Evolutionary conservation across 441 rosid genomes (phyloP), one percentile per base, ranked within the genome.

Genomic region (Euphorbia neoarborescens): DNA sequence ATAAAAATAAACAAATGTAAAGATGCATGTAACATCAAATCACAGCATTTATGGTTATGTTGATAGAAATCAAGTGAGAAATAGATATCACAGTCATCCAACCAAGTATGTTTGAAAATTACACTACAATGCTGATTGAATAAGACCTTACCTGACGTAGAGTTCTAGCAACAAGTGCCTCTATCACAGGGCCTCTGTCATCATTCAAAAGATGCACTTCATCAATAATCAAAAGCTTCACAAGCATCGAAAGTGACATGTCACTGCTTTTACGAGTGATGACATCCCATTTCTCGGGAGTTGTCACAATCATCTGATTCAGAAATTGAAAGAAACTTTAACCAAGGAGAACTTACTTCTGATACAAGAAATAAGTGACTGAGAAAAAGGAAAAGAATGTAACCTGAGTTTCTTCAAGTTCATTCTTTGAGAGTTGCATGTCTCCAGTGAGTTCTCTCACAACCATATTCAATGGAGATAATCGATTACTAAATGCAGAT

Each of bases 211-310:
- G 98, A 85, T 94, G 98, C 67, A 94, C 98, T 83, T 94, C 98
- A 76, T 94, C 98, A 74, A 94, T 94, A 68, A 94, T 94, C 76
- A 94, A 85, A 78, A 94, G 96, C 83, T 94, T 94, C 81, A 94
- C 97, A 70, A 94, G 86, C 96, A 91, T 87, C 75, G 97, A 94
- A 79, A 94, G 88, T 53, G 98, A 84, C 98, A 94, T 94, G 76
- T 94, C 98, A 67, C 98, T 94, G 86, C 96, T 94, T 81, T 94
- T 94, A 75, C 98, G 97, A 74, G 98, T 91, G 81, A 94, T 94
- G 76, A 94, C 98, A 87, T 94, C 98, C 98, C 98, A 94, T 83
- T 94, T 93, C 87, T 94, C 98, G 57, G 98, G 98, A 32, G 98
- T 94, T 72, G 98, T 94, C 76, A 94, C 98, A 73, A 94, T 94